These are phyloP conservation scores for Solioccasus polychromus DNA, from an alignment of 768 basidiomycete species.

Conservation along the genomic window DNA sequence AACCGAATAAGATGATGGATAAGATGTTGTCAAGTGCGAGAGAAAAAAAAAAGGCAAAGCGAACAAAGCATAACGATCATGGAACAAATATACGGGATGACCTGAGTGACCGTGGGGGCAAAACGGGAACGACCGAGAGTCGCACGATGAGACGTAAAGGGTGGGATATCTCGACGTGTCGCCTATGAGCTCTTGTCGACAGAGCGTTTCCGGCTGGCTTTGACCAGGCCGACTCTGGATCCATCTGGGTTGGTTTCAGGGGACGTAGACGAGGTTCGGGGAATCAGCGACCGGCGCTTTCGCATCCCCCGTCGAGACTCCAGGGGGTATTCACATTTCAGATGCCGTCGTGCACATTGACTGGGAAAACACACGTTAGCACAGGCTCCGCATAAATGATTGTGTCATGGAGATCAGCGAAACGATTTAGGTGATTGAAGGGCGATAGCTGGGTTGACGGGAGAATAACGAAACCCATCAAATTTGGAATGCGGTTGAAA, in stretches of 20 bases:
- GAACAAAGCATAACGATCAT: slow-evolving; percentile 27
- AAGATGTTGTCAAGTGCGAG: slow-evolving; percentile 18
- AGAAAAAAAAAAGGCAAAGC: slow-evolving; percentile 11
- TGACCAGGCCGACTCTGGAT: slow-evolving; percentile 21
- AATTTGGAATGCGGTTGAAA: slow-evolving; percentile 13
- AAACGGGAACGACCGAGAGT: slow-evolving; percentile 5
- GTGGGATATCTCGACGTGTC: background rate
- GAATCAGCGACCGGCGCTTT: slow-evolving; percentile 36
- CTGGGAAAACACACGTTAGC: slow-evolving; percentile 40
- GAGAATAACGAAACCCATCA: background rate
- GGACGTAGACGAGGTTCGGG: slow-evolving; percentile 24
- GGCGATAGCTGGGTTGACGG: slow-evolving; percentile 11
- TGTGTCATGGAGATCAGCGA: slow-evolving; percentile 28
- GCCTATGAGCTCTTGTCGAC: slow-evolving; percentile 25
- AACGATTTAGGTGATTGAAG: slow-evolving; percentile 17
- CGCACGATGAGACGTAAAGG: slow-evolving; percentile 1
- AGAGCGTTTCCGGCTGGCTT: slow-evolving; percentile 29
- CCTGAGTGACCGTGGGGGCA: slow-evolving; percentile 1
- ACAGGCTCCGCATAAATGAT: slow-evolving; percentile 6
- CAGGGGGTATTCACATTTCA: slow-evolving; percentile 68
- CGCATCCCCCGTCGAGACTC: slow-evolving; percentile 72
- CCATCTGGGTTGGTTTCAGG: slow-evolving; percentile 27
- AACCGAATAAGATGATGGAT: slow-evolving; percentile 33
- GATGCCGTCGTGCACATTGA: slow-evolving; percentile 68
- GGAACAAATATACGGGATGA: slow-evolving; percentile 8